Evolutionary conservation across 2,329 filamentous ascomycete genomes (phyloP).

Genomic region (Triangularia setosa): DNA sequence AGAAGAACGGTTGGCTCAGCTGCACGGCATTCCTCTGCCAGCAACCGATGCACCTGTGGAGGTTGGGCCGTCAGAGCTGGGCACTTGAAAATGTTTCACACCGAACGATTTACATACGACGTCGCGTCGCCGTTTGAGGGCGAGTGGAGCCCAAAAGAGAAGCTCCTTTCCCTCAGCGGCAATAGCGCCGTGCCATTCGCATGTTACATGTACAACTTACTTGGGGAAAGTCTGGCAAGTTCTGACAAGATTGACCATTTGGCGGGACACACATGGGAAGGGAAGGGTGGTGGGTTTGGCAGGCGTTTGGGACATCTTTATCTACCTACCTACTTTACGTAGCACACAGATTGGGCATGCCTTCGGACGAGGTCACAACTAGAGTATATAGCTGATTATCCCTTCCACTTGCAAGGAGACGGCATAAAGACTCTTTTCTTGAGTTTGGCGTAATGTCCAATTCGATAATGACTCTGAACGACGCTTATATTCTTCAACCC

Average conservation of each 20-base stretch:
- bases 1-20: constrained; percentile 57
- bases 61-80: constrained; percentile 8
- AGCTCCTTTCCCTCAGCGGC: constrained; percentile 20
- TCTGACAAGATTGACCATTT: neutral
- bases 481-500: no score
- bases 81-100: constrained; percentile 23
- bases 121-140: constrained; percentile 18
- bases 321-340: neutral
- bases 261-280: neutral
- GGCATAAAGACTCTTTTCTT: neutral
- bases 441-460: neutral
- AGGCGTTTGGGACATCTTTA: neutral
- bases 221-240: constrained; percentile 2
- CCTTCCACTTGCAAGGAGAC: neutral
- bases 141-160: constrained; percentile 21
- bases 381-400: neutral
- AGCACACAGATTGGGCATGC: neutral
- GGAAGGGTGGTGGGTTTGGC: neutral
- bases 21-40: constrained; percentile 29
- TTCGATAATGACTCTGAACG: neutral
- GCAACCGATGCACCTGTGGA: constrained; percentile 18
- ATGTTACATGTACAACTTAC: constrained; percentile 1
- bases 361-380: neutral
- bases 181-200: constrained; percentile 9
- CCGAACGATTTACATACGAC: constrained; percentile 8